Evolutionary conservation across 2,329 filamentous ascomycete species (phyloP).

Genomic region (Escovopsis sp.): DNA sequence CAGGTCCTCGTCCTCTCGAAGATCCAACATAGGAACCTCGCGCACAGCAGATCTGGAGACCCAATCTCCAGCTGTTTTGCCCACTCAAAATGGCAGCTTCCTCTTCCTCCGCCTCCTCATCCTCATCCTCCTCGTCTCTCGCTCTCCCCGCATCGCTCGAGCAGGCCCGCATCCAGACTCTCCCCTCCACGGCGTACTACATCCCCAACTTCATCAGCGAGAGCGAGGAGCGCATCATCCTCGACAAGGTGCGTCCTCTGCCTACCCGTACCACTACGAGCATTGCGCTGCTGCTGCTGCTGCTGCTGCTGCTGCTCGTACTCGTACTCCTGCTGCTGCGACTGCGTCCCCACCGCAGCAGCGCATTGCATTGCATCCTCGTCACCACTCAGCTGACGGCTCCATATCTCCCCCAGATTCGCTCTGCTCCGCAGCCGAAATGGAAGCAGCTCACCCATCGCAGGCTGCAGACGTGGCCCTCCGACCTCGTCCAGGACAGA

Average conservation of each 20-base stretch:
- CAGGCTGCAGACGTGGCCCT: conserved; percentile 82
- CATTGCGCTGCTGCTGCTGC: too few relatives aligned
- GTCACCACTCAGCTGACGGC: background rate
- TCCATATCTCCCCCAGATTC: conserved; percentile 27
- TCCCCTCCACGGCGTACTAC: conserved; percentile 63
- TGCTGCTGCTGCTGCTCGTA: background rate
- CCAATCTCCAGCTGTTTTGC: too few relatives aligned
- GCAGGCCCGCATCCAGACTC: conserved; percentile 32
- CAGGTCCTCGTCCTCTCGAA: too few relatives aligned
- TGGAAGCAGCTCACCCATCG: conserved; percentile 87
- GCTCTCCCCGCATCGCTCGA: conserved; percentile 35
- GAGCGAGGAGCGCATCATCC: conserved; percentile 56
- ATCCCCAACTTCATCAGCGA: conserved; percentile 69
- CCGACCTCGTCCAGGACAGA: conserved; percentile 61
- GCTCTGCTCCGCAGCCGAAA: conserved; percentile 52
- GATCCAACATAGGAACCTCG: too few relatives aligned
- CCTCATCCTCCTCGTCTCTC: background rate
- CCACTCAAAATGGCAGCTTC: background rate
- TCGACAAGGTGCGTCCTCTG: conserved; percentile 45
- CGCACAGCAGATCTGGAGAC: too few relatives aligned
- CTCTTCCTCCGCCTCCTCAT: too few relatives aligned
- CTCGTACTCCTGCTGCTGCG: background rate
- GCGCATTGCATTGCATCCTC: too few relatives aligned
- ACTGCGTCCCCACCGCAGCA: too few relatives aligned
- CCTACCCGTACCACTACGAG: too few relatives aligned